Evolutionary conservation across 495 filamentous ascomycete genomes (phyloP), one percentile per base, ranked within the genome.

Genomic region (Melanomma pulvis-pyrius): DNA sequence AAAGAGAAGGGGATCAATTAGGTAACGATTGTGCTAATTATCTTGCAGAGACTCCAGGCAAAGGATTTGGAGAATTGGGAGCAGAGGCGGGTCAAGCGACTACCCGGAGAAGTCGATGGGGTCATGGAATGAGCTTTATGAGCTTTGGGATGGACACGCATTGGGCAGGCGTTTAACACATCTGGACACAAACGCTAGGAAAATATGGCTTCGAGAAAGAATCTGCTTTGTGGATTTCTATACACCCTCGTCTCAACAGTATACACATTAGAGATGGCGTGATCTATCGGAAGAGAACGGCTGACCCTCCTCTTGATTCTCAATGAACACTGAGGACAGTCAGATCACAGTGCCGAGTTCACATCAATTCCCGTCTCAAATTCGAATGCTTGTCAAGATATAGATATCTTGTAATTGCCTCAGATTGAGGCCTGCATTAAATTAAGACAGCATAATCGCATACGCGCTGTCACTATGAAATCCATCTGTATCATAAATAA

Each of bases 21-120:
- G 15, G 0, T 9, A 1, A 60, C 41, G 30, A 1, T 9, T 41
- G 28, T 8, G 34, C 70, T 67, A 56, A 64, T 53, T 3, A 32
- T 13, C 2, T 12, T 57, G 58, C 75, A 96, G 93, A 88, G 89
- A 77, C 81, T 97, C 17, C 89, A 93, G 66, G 89, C 88, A 29
- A 96, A 97, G 78, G 93, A 98, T 76, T 73, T 97, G 54, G 93
- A 98, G 71, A 83, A 91, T 71, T 99, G 96, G 96, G 96, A 99
- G 75, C 92, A 96, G 74, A 94, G 91, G 76, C 84, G 96, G 52
- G 92, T 98, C 15, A 84, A 93, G 78, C 82, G 96, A 71, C 83
- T 98, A 59, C 82, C 87, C 28, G 96, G 96, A 15, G 96, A 99
- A 77, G 86, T 82, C 32, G 93, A 99, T 78, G 96, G 96, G 17